Conservation (phyloP, 257 asterid species). For the Capsicum chinense region DNA sequence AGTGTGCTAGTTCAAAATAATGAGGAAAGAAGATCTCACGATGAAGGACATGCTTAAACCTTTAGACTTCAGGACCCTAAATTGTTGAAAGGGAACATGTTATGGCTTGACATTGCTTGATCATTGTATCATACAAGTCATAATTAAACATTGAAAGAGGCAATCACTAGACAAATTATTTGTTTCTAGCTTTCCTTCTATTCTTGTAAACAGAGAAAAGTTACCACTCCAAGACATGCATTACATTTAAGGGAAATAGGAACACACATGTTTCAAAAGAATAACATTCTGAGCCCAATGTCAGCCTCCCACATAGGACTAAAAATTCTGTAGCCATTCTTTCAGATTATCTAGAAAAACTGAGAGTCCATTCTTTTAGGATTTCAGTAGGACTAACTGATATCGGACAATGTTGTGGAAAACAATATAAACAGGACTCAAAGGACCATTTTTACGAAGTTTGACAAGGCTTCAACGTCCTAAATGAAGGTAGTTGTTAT, state of each 20-base stretch:
- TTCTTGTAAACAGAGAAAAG: neutral
- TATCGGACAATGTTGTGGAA: neutral
- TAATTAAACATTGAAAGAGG: neutral
- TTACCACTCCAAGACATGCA: neutral
- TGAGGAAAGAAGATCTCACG: neutral
- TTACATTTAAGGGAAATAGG: constrained; percentile 3
- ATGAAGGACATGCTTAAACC: neutral
- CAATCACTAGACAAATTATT: constrained; percentile 24
- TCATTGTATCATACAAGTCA: neutral
- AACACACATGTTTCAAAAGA: neutral
- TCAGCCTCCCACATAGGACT: neutral
- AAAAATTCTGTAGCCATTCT: constrained; percentile 2
- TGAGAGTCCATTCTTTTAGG: neutral
- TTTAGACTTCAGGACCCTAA: neutral
- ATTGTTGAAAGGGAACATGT: neutral
- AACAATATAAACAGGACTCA: neutral
- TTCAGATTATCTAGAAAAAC: neutral
- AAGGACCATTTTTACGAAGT: neutral
- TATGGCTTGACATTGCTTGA: neutral
- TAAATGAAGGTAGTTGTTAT: neutral
- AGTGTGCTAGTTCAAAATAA: constrained; percentile 9
- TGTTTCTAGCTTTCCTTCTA: neutral
- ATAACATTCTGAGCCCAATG: neutral
- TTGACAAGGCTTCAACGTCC: neutral
- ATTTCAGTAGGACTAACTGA: neutral